Evolutionary conservation across 805 yeast species (phyloP).

Genomic region (Candida montana): DNA sequence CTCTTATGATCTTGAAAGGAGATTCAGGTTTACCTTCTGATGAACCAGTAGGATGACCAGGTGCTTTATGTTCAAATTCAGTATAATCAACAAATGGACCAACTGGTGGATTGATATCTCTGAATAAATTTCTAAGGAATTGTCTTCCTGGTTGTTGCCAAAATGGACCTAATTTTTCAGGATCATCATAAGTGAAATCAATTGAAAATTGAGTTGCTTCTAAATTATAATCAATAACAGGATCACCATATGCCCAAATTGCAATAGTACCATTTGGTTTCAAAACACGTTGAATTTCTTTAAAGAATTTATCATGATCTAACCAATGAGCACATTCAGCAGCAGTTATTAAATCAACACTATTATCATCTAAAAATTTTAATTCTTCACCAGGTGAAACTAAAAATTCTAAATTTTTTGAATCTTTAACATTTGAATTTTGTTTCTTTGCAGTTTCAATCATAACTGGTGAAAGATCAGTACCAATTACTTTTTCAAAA

Average conservation of each 20-base stretch:
- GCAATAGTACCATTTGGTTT: slow-evolving; percentile 64
- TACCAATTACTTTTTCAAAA: slow-evolving; percentile 52
- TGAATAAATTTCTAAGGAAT: slow-evolving; percentile 41
- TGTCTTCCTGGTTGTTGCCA: slow-evolving; percentile 87
- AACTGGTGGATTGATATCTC: slow-evolving; percentile 38
- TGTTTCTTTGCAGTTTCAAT: slow-evolving; percentile 37
- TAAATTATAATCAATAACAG: slow-evolving; percentile 47
- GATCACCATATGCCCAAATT: slow-evolving; percentile 77
- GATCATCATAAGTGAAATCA: slow-evolving; percentile 47
- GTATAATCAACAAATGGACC: slow-evolving; percentile 37
- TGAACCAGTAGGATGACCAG: background rate
- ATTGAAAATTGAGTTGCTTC: slow-evolving; percentile 49
- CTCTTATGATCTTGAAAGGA: slow-evolving; percentile 26
- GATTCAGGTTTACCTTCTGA: slow-evolving; percentile 4
- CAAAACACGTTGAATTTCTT: slow-evolving; percentile 43
- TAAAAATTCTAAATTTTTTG: slow-evolving; percentile 12
- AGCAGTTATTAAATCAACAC: slow-evolving; percentile 65
- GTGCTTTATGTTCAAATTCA: slow-evolving; percentile 28
- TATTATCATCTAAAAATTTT: slow-evolving; percentile 27
- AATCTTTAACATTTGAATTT: slow-evolving; percentile 10
- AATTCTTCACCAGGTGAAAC: slow-evolving; percentile 23
- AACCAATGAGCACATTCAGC: slow-evolving; percentile 92
- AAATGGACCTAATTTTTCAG: slow-evolving; percentile 50
- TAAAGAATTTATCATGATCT: slow-evolving; percentile 47
- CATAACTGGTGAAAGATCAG: slow-evolving; percentile 59